These are phyloP conservation scores for Calocera viscosa DNA, from an alignment of 768 basidiomycete species.

Conservation along the genomic window DNA sequence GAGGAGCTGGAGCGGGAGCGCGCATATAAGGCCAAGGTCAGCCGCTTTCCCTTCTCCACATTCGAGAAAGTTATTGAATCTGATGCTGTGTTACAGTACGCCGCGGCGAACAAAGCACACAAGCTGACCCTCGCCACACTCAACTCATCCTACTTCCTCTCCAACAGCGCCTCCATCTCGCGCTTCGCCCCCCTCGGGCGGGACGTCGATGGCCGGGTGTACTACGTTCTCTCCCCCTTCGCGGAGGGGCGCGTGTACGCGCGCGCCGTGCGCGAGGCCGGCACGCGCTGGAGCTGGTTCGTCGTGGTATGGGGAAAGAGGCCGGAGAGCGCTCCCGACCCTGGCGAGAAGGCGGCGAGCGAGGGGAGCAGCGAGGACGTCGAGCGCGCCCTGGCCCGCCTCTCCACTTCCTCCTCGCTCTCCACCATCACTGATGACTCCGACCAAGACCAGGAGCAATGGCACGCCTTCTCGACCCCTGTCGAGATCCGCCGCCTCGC, in stretches of 20 bases:
- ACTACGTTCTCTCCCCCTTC: slow-evolving; percentile 55
- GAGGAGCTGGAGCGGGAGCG: slow-evolving; percentile 12
- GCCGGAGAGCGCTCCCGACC: background rate
- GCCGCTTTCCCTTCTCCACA: background rate
- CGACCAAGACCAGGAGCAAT: slow-evolving; percentile 38
- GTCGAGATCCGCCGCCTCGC: slow-evolving; percentile 52
- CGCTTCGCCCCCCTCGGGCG: slow-evolving; percentile 55
- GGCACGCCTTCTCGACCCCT: slow-evolving; percentile 67
- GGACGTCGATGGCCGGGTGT: slow-evolving; percentile 53
- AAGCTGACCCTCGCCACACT: slow-evolving; percentile 38
- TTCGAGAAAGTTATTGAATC: no score
- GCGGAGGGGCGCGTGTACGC: slow-evolving; percentile 39
- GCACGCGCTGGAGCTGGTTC: slow-evolving; percentile 63
- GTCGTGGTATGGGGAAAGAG: slow-evolving; percentile 53
- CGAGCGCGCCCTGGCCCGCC: slow-evolving; percentile 15
- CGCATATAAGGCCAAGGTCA: slow-evolving; percentile 17
- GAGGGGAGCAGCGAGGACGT: slow-evolving; percentile 30
- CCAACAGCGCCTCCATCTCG: slow-evolving; percentile 34
- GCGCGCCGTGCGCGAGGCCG: slow-evolving; percentile 38
- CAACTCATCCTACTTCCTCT: slow-evolving; percentile 38
- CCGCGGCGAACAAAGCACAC: slow-evolving; percentile 30
- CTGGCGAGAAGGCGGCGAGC: slow-evolving; percentile 16
- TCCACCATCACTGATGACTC: slow-evolving; percentile 22
- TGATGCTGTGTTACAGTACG: slow-evolving; percentile 11
- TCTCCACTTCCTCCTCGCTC: background rate